Evolutionary conservation across 1,139 yeast species (phyloP).

Genomic region (Scheffersomyces stambukii): DNA sequence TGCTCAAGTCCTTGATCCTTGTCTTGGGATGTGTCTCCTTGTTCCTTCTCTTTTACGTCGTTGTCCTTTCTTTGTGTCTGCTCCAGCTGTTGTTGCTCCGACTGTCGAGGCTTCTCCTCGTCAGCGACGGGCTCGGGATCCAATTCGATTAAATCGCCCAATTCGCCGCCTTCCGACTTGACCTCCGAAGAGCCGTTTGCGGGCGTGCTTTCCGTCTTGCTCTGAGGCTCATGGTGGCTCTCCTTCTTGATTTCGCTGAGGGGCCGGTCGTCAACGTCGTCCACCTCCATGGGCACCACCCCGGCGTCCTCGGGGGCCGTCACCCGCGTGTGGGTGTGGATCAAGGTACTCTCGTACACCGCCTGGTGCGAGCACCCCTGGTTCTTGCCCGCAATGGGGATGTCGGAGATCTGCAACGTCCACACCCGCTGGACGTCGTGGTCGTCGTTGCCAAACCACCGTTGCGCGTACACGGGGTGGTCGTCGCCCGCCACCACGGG

Average conservation of each 20-base stretch:
- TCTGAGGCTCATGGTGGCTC: not conserved
- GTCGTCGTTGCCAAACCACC: slow-evolving; percentile 28
- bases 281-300: slow-evolving; percentile 5
- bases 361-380: slow-evolving; percentile 61
- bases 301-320: slow-evolving; percentile 2
- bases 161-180: slow-evolving; percentile 2
- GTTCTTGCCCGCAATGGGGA: slow-evolving; percentile 84
- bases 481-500: slow-evolving; percentile 21
- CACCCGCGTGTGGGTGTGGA: slow-evolving; percentile 36
- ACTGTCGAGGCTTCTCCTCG: slow-evolving; percentile 2
- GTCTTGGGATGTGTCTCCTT: slow-evolving; percentile 4
- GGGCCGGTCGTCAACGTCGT: slow-evolving; percentile 6
- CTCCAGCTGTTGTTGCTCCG: no score
- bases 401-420: slow-evolving; percentile 71
- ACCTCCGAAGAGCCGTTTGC: slow-evolving; percentile 4
- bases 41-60: slow-evolving; percentile 2
- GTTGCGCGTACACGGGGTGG: slow-evolving; percentile 17
- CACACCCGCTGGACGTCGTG: slow-evolving; percentile 39
- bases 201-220: slow-evolving; percentile 5
- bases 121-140: not conserved
- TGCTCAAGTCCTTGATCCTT: slow-evolving; percentile 1
- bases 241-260: slow-evolving; percentile 6
- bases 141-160: slow-evolving; percentile 3
- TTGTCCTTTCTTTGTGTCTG: slow-evolving; percentile 12
- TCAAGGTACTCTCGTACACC: slow-evolving; percentile 62